Conservation (phyloP, 129 eudicot genomes). For the Apium graveolens region DNA sequence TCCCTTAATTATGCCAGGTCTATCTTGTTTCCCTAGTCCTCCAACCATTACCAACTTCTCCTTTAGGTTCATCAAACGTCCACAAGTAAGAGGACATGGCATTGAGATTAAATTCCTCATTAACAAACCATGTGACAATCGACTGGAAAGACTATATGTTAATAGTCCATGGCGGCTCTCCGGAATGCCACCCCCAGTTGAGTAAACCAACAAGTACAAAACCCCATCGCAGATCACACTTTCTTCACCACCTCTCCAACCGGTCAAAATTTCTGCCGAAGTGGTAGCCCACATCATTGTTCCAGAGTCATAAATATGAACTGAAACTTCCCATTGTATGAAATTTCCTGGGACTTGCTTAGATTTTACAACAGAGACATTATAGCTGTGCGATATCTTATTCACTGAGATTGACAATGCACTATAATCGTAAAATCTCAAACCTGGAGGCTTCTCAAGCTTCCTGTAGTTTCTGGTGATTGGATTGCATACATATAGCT, state of each 20-base stretch:
- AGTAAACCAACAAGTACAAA: constrained; percentile 72
- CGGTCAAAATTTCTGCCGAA: constrained; percentile 57
- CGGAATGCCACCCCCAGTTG: constrained; percentile 48
- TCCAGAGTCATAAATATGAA: constrained; percentile 66
- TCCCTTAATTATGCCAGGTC: constrained; percentile 78
- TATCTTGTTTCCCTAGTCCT: constrained; percentile 84
- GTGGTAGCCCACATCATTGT: constrained; percentile 57
- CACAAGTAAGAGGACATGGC: constrained; percentile 90
- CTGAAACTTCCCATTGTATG: constrained; percentile 77
- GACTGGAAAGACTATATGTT: constrained; percentile 42
- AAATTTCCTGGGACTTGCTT: constrained; percentile 76
- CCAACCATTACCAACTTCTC: constrained; percentile 83
- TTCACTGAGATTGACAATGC: constrained; percentile 69
- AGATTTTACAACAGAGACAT: constrained; percentile 59
- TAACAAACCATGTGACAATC: constrained; percentile 33
- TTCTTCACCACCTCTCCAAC: constrained; percentile 96
- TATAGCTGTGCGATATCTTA: constrained; percentile 35
- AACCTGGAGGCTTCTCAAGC: constrained; percentile 59
- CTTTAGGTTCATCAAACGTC: constrained; percentile 86
- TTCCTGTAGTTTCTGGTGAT: constrained; percentile 50
- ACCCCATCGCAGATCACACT: constrained; percentile 76
- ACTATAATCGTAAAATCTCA: constrained; percentile 55
- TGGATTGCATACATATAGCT: constrained; percentile 74
- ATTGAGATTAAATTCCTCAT: constrained; percentile 45
- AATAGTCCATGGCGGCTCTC: constrained; percentile 70